Conservation (phyloP, 768 basidiomycete species). For the Phylloporus arenicola region DNA sequence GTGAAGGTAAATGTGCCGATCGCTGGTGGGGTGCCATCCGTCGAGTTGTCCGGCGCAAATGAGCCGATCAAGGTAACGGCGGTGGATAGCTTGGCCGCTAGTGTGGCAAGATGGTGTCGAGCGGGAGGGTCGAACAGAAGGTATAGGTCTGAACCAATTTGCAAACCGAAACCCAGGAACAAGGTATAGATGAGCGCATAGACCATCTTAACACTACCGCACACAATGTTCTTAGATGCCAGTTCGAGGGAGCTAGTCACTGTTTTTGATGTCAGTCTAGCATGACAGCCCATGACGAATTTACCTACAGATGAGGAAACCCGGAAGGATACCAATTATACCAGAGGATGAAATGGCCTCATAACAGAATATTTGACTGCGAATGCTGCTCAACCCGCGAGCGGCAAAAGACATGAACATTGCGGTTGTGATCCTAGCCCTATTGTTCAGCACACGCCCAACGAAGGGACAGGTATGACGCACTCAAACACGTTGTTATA, state of each 20-base stretch:
- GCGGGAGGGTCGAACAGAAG: slow-evolving; percentile 60
- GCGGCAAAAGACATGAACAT: slow-evolving; percentile 78
- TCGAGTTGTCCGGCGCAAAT: slow-evolving; percentile 55
- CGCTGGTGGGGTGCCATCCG: slow-evolving; percentile 40
- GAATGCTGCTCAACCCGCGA: slow-evolving; percentile 77
- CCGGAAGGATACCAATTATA: slow-evolving; percentile 87
- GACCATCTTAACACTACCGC: slow-evolving; percentile 83
- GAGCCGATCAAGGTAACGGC: slow-evolving; percentile 55
- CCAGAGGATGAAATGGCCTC: slow-evolving; percentile 84
- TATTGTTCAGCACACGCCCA: slow-evolving; percentile 6
- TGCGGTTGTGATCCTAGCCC: slow-evolving; percentile 67
- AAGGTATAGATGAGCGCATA: slow-evolving; percentile 85
- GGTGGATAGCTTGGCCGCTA: slow-evolving; percentile 48
- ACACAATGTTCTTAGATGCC: slow-evolving; percentile 81
- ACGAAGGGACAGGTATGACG: slow-evolving; percentile 4
- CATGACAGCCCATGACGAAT: background rate
- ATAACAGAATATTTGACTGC: slow-evolving; percentile 79
- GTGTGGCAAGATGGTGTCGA: slow-evolving; percentile 46
- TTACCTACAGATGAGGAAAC: slow-evolving; percentile 69
- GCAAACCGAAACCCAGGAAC: slow-evolving; percentile 79
- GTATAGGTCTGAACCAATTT: slow-evolving; percentile 79
- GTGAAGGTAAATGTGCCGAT: slow-evolving; percentile 65
- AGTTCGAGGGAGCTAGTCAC: slow-evolving; percentile 81
- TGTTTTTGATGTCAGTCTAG: slow-evolving; percentile 22
- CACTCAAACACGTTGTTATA: slow-evolving; percentile 93